A percentile compares a stretch with the other conserved stretches of the same genome.
phyloP scores from a whole-genome alignment of 2,329 filamentous ascomycete genomes.

The Aspergillus fischeri region DNA sequence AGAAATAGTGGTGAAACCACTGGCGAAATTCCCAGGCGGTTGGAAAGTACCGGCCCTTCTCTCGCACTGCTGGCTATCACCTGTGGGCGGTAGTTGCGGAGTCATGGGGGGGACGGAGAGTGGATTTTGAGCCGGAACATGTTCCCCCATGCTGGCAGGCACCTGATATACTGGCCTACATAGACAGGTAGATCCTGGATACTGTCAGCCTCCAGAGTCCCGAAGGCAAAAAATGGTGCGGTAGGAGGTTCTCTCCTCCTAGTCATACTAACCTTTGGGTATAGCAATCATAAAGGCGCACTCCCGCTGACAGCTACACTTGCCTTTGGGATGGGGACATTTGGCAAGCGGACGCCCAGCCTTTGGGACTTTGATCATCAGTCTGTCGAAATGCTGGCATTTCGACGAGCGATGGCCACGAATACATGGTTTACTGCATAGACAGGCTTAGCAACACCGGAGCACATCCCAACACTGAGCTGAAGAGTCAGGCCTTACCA shows the following conservation, averaged over 20 bases:
- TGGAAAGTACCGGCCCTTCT: conserved; percentile 32
- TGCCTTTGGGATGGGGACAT: conserved; percentile 44
- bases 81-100: conserved; percentile 19
- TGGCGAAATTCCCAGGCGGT: conserved; percentile 31
- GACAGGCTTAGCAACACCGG: not conserved
- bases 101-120: conserved; percentile 16
- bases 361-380: conserved; percentile 49
- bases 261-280: conserved; percentile 34
- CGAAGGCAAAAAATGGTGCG: not conserved
- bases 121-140: conserved; percentile 13
- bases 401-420: conserved; percentile 48
- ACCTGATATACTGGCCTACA: conserved; percentile 41
- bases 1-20: conserved; percentile 28
- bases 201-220: not conserved
- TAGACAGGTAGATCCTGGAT: conserved; percentile 36
- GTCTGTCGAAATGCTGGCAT: conserved; percentile 46
- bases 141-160: conserved; percentile 21
- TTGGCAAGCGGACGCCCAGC: conserved; percentile 46
- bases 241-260: not conserved
- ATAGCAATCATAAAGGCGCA: conserved; percentile 45
- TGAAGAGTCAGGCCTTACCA: conserved; percentile 30
- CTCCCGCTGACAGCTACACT: conserved; percentile 39
- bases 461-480: not conserved
- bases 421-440: conserved; percentile 44
- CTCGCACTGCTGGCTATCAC: conserved; percentile 34